Evolutionary conservation across 352 stramenopile genomes (phyloP), one percentile per base, ranked within the genome.

Genomic region (Sclerospora graminicola): DNA sequence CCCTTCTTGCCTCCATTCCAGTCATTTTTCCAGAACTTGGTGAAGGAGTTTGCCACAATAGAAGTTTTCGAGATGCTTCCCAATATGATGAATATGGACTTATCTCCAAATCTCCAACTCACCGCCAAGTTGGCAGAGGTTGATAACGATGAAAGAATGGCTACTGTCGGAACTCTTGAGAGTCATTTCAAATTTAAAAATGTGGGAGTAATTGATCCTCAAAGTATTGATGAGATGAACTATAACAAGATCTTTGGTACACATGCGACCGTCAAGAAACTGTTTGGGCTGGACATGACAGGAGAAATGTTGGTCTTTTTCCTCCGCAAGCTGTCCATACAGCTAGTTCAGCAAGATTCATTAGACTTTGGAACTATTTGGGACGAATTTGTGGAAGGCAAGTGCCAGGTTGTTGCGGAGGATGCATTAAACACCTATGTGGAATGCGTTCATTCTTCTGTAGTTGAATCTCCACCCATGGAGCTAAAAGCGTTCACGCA

Each of bases 381-480:
- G 73, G 77, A 89, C 46, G 69, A 81, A 23, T 52, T 77, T 34
- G 75, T 80, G 13, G 69, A 83, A 43, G 33, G 64, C 29, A 70
- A 73, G 30, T 89, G 77, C 32, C 26, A 27, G 8, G 41, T 62
- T 0, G 37, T 82, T 7, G 75, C 72, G 0, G 71, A 74, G 10
- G 75, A 89, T 35, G 80, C 75, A 4, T 43, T 86, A 13, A 60
- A 48, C 13, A 89, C 70, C 26, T 92, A 92, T 48, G 45, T 73
- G 15, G 80, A 92, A 48, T 89, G 76, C 41, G 68, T 89, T 5
- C 69, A 79, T 39, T 63, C 65, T 10, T 75, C 64, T 5, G 67
- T 77, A 11, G 42, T 56, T 8, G 77, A 89, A 36, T 26, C 41
- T 16, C 70, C 70, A 11, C 77, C 80, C 20, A 72, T 86, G 35